Evolutionary conservation across 352 stramenopile species (phyloP).

Genomic region (Pythium aristosporum): DNA sequence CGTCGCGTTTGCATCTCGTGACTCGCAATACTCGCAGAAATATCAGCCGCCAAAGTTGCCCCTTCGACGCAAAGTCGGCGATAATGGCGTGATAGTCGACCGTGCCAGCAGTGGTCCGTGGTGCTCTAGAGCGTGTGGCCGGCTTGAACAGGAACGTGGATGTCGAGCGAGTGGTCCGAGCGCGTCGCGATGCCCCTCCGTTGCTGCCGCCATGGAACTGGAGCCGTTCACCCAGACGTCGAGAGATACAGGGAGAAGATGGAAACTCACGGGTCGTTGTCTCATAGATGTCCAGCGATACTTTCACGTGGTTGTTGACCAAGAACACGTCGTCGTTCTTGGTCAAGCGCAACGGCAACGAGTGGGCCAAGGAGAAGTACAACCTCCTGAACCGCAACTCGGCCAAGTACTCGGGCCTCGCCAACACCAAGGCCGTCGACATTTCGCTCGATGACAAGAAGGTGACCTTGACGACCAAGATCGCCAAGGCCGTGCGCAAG

Average conservation of each 20-base stretch:
- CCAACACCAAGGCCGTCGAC: slow-evolving; percentile 92
- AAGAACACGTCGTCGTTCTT: slow-evolving; percentile 97
- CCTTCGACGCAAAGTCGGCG: not conserved
- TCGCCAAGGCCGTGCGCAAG: slow-evolving; percentile 71
- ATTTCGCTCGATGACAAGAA: slow-evolving; percentile 89
- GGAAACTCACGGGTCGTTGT: slow-evolving; percentile 16
- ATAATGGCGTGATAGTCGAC: not conserved
- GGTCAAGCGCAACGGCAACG: slow-evolving; percentile 89
- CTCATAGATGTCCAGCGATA: slow-evolving; percentile 90
- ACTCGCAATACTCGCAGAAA: not conserved
- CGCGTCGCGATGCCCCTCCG: not conserved
- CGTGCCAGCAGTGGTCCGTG: too few species aligned
- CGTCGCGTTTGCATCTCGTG: not conserved
- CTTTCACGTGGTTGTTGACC: slow-evolving; percentile 96
- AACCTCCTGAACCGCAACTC: slow-evolving; percentile 95
- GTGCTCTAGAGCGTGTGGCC: not conserved
- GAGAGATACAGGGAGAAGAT: not conserved
- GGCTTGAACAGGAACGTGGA: not conserved
- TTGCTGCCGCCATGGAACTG: not conserved
- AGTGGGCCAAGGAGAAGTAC: slow-evolving; percentile 94
- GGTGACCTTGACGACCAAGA: slow-evolving; percentile 82
- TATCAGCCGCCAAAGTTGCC: not conserved
- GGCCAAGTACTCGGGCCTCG: slow-evolving; percentile 97
- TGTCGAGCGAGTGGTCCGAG: not conserved
- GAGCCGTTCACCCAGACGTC: too few species aligned